phyloP scores from a whole-genome alignment of 352 stramenopile genomes.

The Elongisporangium prolatum region DNA sequence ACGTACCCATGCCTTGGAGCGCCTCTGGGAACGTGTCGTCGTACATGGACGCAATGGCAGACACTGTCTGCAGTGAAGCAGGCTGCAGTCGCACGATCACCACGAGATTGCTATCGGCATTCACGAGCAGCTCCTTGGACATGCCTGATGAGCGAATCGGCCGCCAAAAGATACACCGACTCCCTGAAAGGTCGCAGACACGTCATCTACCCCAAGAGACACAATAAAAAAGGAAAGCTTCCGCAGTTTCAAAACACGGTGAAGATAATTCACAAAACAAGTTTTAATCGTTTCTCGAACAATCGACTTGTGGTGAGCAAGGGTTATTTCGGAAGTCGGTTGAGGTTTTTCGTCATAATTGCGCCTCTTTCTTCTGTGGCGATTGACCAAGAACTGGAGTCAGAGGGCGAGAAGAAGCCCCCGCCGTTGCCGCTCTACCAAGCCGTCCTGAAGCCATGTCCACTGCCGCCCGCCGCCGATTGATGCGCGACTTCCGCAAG shows the following conservation, averaged over 20 bases:
- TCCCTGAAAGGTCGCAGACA: constrained; percentile 3
- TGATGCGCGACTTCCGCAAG: constrained; percentile 97
- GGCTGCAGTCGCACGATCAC: constrained; percentile 51
- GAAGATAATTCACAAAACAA: background rate
- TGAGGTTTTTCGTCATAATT: constrained; percentile 4
- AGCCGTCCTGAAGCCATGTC: constrained; percentile 71
- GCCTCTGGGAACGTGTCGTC: constrained; percentile 46
- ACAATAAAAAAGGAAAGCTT: background rate
- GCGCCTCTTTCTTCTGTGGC: constrained; percentile 4
- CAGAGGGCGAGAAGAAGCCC: constrained; percentile 6
- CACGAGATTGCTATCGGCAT: constrained; percentile 36
- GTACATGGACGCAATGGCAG: constrained; percentile 50
- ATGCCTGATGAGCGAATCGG: constrained; percentile 13
- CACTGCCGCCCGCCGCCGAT: constrained; percentile 91
- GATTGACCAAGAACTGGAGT: constrained; percentile 14
- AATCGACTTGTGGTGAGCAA: background rate
- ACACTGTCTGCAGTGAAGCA: constrained; percentile 41
- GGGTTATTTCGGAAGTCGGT: background rate
- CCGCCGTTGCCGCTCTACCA: background rate
- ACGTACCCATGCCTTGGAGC: constrained; percentile 65
- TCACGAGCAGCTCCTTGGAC: constrained; percentile 61
- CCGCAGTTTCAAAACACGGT: background rate
- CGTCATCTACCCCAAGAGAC: background rate
- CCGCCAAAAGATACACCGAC: background rate
- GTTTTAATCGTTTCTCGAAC: background rate